Conservation (phyloP, 73 alveolate genomes). For the Paramecium tetraurelia region DNA sequence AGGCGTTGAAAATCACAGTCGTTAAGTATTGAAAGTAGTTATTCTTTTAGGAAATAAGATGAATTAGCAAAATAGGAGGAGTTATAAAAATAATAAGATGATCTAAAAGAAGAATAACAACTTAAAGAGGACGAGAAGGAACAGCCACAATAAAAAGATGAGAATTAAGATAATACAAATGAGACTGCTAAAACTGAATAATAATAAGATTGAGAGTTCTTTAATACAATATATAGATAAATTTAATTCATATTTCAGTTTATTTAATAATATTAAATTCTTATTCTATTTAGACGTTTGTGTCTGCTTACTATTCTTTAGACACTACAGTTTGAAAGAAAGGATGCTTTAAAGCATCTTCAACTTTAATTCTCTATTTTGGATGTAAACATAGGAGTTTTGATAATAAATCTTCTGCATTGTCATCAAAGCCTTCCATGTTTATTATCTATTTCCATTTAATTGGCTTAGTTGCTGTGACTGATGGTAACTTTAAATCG, state of each 20-base stretch:
- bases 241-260: background rate
- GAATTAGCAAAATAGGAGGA: background rate
- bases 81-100: background rate
- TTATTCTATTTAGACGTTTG: background rate
- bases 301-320: background rate
- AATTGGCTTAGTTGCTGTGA: slow-evolving; percentile 66
- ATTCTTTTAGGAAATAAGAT: background rate
- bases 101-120: background rate
- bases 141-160: background rate
- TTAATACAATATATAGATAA: background rate
- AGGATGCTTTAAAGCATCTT: slow-evolving; percentile 69
- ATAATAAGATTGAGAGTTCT: background rate
- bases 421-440: slow-evolving; percentile 54
- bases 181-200: background rate
- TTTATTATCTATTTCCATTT: slow-evolving; percentile 71
- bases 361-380: slow-evolving; percentile 69
- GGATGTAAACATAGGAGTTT: slow-evolving; percentile 72
- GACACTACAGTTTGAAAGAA: slow-evolving; percentile 50
- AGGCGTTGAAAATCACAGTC: slow-evolving; percentile 29
- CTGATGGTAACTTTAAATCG: slow-evolving; percentile 74
- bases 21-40: background rate
- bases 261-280: background rate
- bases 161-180: background rate
- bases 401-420: slow-evolving; percentile 72
- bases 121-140: background rate